Conservation (phyloP, 2,329 filamentous ascomycete species). For the Periglandula ipomoeae region DNA sequence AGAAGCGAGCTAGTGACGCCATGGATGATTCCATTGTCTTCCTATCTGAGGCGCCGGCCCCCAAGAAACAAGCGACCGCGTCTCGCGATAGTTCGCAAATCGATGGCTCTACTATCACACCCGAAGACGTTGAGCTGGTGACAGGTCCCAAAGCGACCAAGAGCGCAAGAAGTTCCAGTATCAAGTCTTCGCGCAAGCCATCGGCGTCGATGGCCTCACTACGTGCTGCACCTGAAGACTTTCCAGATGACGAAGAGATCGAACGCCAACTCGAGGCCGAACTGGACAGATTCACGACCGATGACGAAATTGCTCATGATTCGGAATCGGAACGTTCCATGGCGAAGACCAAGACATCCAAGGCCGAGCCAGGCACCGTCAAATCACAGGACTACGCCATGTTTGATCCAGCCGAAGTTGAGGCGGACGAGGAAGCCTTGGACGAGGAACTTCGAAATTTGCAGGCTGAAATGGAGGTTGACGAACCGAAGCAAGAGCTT, state of each 20-base stretch:
- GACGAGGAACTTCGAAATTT: constrained; percentile 42
- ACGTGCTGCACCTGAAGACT: constrained; percentile 26
- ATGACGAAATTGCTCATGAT: constrained; percentile 39
- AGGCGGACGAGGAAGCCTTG: constrained; percentile 37
- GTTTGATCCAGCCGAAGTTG: constrained; percentile 39
- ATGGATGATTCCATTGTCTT: constrained; percentile 39
- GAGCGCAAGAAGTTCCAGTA: constrained; percentile 30
- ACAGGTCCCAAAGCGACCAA: constrained; percentile 22
- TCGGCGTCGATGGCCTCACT: constrained; percentile 44
- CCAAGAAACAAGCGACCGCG: constrained; percentile 50
- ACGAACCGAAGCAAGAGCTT: constrained; percentile 28
- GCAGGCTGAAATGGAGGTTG: constrained; percentile 38
- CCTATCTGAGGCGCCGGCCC: constrained; percentile 37
- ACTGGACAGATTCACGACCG: constrained; percentile 45
- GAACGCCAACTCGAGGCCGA: constrained; percentile 58
- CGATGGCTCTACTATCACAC: constrained; percentile 29
- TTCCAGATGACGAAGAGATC: constrained; percentile 55
- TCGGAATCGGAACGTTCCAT: constrained; percentile 34
- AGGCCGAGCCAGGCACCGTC: constrained; percentile 19
- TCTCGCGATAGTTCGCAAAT: constrained; percentile 37
- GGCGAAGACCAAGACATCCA: constrained; percentile 19
- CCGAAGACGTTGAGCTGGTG: constrained; percentile 31
- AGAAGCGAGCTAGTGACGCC: constrained; percentile 55
- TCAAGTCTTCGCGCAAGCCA: constrained; percentile 23
- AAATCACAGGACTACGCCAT: constrained; percentile 37